Conservation (phyloP, 768 basidiomycete species). For the Podaxis sp. region DNA sequence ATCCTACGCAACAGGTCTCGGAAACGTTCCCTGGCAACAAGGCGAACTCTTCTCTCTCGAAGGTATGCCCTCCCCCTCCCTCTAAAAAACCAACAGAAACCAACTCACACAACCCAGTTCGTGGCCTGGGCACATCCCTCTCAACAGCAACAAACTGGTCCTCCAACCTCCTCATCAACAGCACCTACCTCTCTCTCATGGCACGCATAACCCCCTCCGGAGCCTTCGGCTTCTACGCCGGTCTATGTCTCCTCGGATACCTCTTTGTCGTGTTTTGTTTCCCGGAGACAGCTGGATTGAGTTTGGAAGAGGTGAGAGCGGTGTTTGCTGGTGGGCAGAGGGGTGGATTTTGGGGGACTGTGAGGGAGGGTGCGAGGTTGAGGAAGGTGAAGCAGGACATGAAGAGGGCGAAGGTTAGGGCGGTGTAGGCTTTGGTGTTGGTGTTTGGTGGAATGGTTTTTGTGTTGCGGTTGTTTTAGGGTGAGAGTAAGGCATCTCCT, state of each 20-base stretch:
- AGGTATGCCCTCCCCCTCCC: slow-evolving; percentile 13
- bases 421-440: background rate
- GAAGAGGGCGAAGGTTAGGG: slow-evolving; percentile 26
- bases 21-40: slow-evolving; percentile 87
- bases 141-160: slow-evolving; percentile 80
- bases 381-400: slow-evolving; percentile 45
- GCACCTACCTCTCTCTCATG: slow-evolving; percentile 83
- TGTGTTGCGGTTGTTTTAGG: no score
- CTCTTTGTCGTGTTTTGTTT: slow-evolving; percentile 70
- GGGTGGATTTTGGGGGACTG: slow-evolving; percentile 54
- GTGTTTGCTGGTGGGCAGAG: slow-evolving; percentile 55
- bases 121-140: slow-evolving; percentile 76
- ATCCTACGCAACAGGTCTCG: slow-evolving; percentile 76
- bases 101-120: slow-evolving; percentile 32
- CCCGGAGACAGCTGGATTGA: slow-evolving; percentile 78
- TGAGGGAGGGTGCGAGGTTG: slow-evolving; percentile 53
- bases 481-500: no score
- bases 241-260: slow-evolving; percentile 68
- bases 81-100: slow-evolving; percentile 20
- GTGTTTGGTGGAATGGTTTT: no score
- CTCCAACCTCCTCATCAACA: slow-evolving; percentile 71
- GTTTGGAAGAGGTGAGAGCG: slow-evolving; percentile 64
- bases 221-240: slow-evolving; percentile 77
- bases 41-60: slow-evolving; percentile 81
- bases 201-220: slow-evolving; percentile 69